Base-by-base conservation (phyloP, 441 rosid species). In the Cnidoscolus chayamansa region DNA sequence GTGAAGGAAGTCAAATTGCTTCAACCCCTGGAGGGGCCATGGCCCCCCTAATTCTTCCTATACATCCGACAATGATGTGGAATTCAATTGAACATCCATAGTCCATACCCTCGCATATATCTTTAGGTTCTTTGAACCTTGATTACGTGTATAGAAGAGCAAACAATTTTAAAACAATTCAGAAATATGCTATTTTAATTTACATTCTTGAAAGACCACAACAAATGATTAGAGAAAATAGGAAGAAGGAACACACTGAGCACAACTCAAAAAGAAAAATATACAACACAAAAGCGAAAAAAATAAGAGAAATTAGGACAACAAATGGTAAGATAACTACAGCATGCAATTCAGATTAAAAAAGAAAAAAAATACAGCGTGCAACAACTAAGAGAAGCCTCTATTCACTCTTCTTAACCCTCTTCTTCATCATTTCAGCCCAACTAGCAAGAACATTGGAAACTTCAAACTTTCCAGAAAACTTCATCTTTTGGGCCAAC, bases 401-500 rank as follows among this genome's bases (percentile, higher is more conserved):
- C 25, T 25, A 25, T 25, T 80, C 84, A 74, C 83, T 78, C 74
- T 86, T 74, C 81, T 74, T 84, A 48, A 80, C 66, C 73, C 85
- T 87, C 62, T 78, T 83, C 81, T 82, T 86, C 80, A 77, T 85
- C 79, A 72, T 81, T 69, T 83, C 86, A 59, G 83, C 88, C 88
- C 89, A 84, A 69, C 84, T 83, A 1, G 87, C 84, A 60, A 94
- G 87, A 73, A 85, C 82, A 82, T 85, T 84, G 6, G 94, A 84
- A 56, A 80, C 90, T 57, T 81, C 90, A 70, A 83, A 82, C 83
- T 92, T 92, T 19, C 94, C 96, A 40, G 84, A 81, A 58, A 82
- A 82, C 85, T 86, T 88, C 85, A 94, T 84, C 85, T 87, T 92
- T 75, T 65, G 83, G 12, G 97, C 86, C 81, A 90, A 74, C 70